Evolutionary conservation across 495 filamentous ascomycete genomes (phyloP), one percentile per base, ranked within the genome.

Genomic region (Aspergillus mulundensis): DNA sequence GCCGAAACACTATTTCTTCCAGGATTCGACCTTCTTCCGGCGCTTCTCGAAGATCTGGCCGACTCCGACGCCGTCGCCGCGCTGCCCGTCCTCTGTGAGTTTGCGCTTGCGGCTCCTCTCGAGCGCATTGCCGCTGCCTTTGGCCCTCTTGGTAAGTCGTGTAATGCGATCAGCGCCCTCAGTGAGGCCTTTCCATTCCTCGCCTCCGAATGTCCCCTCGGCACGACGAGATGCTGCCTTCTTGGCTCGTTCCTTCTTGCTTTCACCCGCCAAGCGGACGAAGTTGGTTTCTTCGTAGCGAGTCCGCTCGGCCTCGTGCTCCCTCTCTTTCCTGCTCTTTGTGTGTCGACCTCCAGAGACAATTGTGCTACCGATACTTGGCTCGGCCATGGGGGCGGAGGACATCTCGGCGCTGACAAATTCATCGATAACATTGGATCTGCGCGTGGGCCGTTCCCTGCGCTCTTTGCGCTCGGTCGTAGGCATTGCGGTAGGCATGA

Each of bases 221-320:
- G 79, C 63, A 57, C 75, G 75, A 19, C 69, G 70, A 36, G 74
- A 74, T 59, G 83, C 80, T 12, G 76, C 74, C 38, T 64, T 64
- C 69, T 78, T 77, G 51, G 73, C 69, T 46, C 65, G 60, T 19
- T 93, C 87, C 75, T 89, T 90, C 80, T 91, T 93, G 68, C 84
- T 87, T 63, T 86, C 81, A 67, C 84, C 85, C 16, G 90, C 90
- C 63, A 97, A 76, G 50, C 92, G 81, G 19, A 90, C 82, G 64
- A 95, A 91, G 72, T 96, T 93, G 56, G 72, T 77, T 74, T 96
- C 91, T 74, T 96, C 91, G 69, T 94, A 96, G 23, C 84, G 79
- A 39, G 75, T 78, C 41, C 86, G 75, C 64, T 92, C 90, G 3
- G 78, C 77, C 70, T 96, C 92, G 30, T 80, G 81, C 43, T 80